Evolutionary conservation across 2,329 filamentous ascomycete genomes (phyloP).

Genomic region (Dactylellina parvicollis): DNA sequence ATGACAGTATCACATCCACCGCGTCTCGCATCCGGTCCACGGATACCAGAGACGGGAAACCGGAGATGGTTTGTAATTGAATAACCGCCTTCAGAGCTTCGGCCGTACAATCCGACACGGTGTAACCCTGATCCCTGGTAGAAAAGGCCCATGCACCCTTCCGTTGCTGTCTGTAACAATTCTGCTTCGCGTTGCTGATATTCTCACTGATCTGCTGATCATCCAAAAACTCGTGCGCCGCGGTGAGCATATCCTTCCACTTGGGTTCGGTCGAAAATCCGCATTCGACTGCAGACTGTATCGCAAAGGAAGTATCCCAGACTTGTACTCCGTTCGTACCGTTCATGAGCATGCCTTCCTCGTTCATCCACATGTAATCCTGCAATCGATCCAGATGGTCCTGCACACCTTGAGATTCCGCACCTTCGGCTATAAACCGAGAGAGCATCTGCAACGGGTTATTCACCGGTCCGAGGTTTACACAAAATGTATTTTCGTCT

Average conservation of each 20-base stretch:
- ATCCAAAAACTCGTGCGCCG: slow-evolving; percentile 85
- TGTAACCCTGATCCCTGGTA: slow-evolving; percentile 90
- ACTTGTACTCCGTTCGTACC: slow-evolving; percentile 98
- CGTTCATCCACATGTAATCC: slow-evolving; percentile 90
- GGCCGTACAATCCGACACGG: slow-evolving; percentile 91
- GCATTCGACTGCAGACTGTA: slow-evolving; percentile 82
- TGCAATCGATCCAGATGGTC: slow-evolving; percentile 82
- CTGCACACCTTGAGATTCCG: slow-evolving; percentile 74
- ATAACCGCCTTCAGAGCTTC: slow-evolving; percentile 90
- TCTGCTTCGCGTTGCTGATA: slow-evolving; percentile 73
- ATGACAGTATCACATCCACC: slow-evolving; percentile 87
- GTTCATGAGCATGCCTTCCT: slow-evolving; percentile 92
- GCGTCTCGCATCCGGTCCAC: slow-evolving; percentile 84
- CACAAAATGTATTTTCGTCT: slow-evolving; percentile 89
- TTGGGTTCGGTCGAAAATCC: slow-evolving; percentile 79
- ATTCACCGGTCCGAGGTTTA: slow-evolving; percentile 87
- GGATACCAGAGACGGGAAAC: slow-evolving; percentile 78
- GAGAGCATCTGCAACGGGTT: slow-evolving; percentile 87
- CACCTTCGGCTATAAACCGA: slow-evolving; percentile 85
- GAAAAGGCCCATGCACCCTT: slow-evolving; percentile 98
- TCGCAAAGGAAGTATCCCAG: slow-evolving; percentile 93
- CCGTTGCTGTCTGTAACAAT: slow-evolving; percentile 86
- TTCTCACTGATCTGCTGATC: slow-evolving; percentile 90
- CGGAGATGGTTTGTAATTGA: slow-evolving; percentile 79
- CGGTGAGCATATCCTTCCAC: slow-evolving; percentile 83